These are phyloP conservation scores for Odontarrhena argentea DNA, from an alignment of 345 rosid species.

Conservation along the genomic window DNA sequence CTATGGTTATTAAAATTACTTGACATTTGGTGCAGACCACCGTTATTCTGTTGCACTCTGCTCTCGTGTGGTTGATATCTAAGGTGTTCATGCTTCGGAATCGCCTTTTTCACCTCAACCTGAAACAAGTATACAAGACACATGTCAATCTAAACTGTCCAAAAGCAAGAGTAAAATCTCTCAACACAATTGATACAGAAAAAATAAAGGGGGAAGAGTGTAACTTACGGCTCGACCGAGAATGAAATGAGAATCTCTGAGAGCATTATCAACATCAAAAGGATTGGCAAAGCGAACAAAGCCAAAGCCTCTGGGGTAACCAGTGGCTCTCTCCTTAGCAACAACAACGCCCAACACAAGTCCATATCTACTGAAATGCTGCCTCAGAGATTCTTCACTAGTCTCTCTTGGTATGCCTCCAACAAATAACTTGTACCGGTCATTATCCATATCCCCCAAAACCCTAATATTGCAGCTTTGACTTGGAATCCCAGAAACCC, in stretches of 20 bases:
- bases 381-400: slow-evolving; percentile 53
- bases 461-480: slow-evolving; percentile 35
- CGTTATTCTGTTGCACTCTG: slow-evolving; percentile 18
- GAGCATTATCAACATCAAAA: slow-evolving; percentile 56
- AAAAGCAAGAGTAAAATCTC: background rate
- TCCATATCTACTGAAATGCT: slow-evolving; percentile 73
- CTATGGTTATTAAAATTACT: slow-evolving; percentile 38
- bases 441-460: slow-evolving; percentile 54
- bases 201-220: background rate
- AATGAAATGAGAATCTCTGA: slow-evolving; percentile 59
- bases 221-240: slow-evolving; percentile 71
- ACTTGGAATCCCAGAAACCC: background rate
- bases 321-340: slow-evolving; percentile 53
- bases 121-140: slow-evolving; percentile 13
- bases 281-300: slow-evolving; percentile 68
- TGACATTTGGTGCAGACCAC: slow-evolving; percentile 30
- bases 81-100: slow-evolving; percentile 48
- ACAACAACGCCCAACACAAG: slow-evolving; percentile 52
- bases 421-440: slow-evolving; percentile 62
- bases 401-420: slow-evolving; percentile 70
- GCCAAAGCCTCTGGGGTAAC: slow-evolving; percentile 64
- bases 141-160: background rate
- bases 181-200: background rate
- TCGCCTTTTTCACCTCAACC: slow-evolving; percentile 66
- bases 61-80: slow-evolving; percentile 38